phyloP scores from a whole-genome alignment of 257 asterid genomes.

The Jaltomata sinuosa region DNA sequence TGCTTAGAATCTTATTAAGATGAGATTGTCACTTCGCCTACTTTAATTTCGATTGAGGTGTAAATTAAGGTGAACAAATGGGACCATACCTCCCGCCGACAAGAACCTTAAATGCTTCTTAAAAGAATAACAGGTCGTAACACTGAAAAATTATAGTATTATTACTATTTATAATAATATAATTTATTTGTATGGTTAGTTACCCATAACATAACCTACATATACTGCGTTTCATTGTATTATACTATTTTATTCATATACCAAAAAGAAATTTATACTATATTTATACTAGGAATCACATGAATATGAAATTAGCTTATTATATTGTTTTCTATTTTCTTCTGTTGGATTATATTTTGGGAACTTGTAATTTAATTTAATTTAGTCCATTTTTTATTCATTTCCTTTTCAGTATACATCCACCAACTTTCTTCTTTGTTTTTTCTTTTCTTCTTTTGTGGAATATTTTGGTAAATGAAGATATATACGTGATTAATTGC shows the following conservation, averaged over 20 bases:
- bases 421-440: not conserved
- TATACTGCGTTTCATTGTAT: too few species aligned
- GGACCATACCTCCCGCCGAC: not conserved
- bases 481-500: not conserved
- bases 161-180: not conserved
- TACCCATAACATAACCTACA: too few species aligned
- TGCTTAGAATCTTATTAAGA: not conserved
- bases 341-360: not conserved
- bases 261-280: not conserved
- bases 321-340: not conserved
- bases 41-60: not conserved
- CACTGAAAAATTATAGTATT: too few species aligned
- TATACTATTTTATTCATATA: not conserved
- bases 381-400: not conserved
- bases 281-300: not conserved
- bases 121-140: not conserved
- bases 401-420: not conserved
- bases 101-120: not conserved
- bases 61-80: not conserved
- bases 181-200: too few species aligned
- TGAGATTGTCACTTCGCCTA: fast-evolving
- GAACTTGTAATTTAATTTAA: not conserved
- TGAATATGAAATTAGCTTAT: not conserved
- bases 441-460: not conserved
- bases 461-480: not conserved